Evolutionary conservation across 179 eudicot species (phyloP).

Genomic region (Silene coronaria): DNA sequence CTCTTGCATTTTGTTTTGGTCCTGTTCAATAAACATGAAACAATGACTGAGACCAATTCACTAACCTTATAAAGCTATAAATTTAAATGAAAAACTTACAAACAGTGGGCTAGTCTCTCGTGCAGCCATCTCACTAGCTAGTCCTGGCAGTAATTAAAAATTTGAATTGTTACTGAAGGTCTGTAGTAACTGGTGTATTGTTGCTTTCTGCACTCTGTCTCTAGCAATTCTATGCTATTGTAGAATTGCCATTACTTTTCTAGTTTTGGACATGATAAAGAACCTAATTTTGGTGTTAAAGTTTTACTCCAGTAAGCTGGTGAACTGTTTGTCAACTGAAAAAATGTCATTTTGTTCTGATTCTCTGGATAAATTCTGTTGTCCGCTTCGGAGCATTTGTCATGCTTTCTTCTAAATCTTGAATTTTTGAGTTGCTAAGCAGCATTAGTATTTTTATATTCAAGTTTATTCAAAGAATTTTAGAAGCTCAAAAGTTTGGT

Average conservation of each 20-base stretch:
- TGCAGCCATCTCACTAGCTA: background rate
- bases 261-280: background rate
- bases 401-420: too few species aligned
- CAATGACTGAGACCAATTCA: background rate
- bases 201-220: background rate
- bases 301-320: too few species aligned
- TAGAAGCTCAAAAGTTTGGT: background rate
- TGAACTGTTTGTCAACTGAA: background rate
- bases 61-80: background rate
- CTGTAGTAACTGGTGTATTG: background rate
- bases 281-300: background rate
- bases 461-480: background rate
- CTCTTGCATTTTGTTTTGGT: slow-evolving; percentile 27
- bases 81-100: background rate
- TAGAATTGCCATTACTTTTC: background rate
- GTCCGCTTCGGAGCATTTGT: too few species aligned
- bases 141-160: background rate
- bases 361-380: too few species aligned
- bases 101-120: too few species aligned
- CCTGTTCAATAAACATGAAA: background rate
- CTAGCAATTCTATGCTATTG: background rate
- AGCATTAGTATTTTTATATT: too few species aligned
- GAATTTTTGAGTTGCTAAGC: too few species aligned
- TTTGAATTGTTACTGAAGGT: background rate
- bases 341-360: too few species aligned